A percentile compares a stretch with the other conserved stretches of the same genome.
Conservation (phyloP, 768 basidiomycete species). For the Rhodotorula diobovata region DNA sequence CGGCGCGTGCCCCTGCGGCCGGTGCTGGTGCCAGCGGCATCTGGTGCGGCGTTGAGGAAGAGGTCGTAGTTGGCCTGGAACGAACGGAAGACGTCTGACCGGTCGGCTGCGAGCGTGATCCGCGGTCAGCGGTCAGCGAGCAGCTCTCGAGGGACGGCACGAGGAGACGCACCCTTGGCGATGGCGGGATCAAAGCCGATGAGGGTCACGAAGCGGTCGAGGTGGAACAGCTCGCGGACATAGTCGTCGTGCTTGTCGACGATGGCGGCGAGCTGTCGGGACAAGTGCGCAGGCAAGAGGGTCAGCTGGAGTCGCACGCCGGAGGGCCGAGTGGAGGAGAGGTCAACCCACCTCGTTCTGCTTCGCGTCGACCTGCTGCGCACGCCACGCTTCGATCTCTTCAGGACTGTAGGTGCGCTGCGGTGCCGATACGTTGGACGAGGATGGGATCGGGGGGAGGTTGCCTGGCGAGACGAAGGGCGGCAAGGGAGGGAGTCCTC, state of each 20-base stretch:
- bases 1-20: slow-evolving; percentile 27
- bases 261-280: slow-evolving; percentile 29
- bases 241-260: slow-evolving; percentile 46
- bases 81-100: slow-evolving; percentile 33
- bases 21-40: neutral
- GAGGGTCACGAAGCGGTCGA: slow-evolving; percentile 73
- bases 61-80: slow-evolving; percentile 40
- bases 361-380: slow-evolving; percentile 16
- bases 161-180: slow-evolving; percentile 58
- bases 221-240: slow-evolving; percentile 83
- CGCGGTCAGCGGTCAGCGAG: neutral
- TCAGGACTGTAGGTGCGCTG: neutral
- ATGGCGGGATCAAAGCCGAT: slow-evolving; percentile 72
- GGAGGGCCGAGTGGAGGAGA: neutral
- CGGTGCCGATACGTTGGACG: neutral
- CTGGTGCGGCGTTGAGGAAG: slow-evolving; percentile 28
- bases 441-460: slow-evolving; percentile 8
- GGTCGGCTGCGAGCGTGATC: slow-evolving; percentile 48
- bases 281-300: too few relatives aligned
- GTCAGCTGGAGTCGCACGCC: neutral
- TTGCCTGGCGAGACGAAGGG: neutral
- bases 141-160: neutral
- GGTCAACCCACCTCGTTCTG: slow-evolving; percentile 28
- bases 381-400: slow-evolving; percentile 17
- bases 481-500: neutral